A percentile compares a stretch with the other conserved stretches of the same genome.
These are phyloP conservation scores for Neurospora sp. DNA, from an alignment of 2,329 filamentous ascomycete species.

Conservation along the genomic window DNA sequence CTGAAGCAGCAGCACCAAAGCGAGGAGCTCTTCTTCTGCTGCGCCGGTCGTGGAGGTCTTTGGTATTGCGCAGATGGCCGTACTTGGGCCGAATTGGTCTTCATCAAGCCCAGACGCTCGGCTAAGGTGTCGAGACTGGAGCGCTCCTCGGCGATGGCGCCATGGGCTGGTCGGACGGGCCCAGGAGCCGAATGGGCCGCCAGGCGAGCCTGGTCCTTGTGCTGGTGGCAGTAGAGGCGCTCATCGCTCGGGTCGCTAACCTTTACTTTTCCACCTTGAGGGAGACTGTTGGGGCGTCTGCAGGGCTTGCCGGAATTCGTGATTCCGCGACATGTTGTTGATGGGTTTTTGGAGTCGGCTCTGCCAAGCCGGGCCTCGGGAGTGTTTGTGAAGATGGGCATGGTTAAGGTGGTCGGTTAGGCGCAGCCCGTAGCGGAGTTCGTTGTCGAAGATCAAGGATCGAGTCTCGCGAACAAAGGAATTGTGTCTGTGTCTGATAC, in stretches of 20 bases:
- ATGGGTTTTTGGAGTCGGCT: slow-evolving; percentile 75
- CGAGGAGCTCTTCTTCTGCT: slow-evolving; percentile 23
- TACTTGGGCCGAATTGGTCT: slow-evolving; percentile 23
- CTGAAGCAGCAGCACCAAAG: slow-evolving; percentile 44
- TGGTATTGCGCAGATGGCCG: slow-evolving; percentile 16
- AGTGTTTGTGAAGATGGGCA: slow-evolving; percentile 62
- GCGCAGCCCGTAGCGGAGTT: neutral
- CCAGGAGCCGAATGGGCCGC: slow-evolving; percentile 37
- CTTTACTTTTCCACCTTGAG: slow-evolving; percentile 26
- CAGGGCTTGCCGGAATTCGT: slow-evolving; percentile 77
- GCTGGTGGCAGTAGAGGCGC: slow-evolving; percentile 85
- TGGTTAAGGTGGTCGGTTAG: slow-evolving; percentile 22
- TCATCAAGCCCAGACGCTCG: slow-evolving; percentile 65
- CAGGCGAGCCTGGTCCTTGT: slow-evolving; percentile 70
- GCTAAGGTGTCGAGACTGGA: slow-evolving; percentile 83
- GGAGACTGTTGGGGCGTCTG: slow-evolving; percentile 55
- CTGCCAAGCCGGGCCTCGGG: slow-evolving; percentile 73
- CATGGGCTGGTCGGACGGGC: slow-evolving; percentile 27
- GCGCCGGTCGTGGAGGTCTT: slow-evolving; percentile 19
- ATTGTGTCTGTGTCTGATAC: neutral
- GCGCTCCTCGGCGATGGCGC: slow-evolving; percentile 51
- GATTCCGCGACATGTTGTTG: slow-evolving; percentile 79
- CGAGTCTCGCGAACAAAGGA: neutral
- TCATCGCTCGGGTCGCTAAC: slow-evolving; percentile 45
- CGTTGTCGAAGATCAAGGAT: neutral